Evolutionary conservation across 306 rosid genomes (phyloP), one percentile per base, ranked within the genome.

Genomic region (Pyrus communis): DNA sequence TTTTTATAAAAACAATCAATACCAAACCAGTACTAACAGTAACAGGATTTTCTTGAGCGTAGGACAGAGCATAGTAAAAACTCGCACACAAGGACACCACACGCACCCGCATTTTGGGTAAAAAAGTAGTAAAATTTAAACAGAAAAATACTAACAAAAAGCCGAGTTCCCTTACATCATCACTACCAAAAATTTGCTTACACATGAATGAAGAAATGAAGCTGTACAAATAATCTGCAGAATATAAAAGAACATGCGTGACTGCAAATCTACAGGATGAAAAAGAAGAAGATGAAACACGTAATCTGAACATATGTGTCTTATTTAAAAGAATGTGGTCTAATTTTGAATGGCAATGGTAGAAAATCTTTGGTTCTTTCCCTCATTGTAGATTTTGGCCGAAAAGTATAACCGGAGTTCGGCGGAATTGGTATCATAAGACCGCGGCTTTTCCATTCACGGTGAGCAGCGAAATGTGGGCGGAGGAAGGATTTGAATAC

Each of bases 161-260:
- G 67, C 83, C 79, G 74, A 85, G 86, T 84, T 76, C 86, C 76
- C 79, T 76, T 79, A 74, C 67, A 78, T 74, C 81, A 83, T 72
- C 85, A 80, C 97, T 90, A 87, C 91, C 97, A 79, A 95, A 92
- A 92, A 89, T 92, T 92, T 92, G 92, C 89, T 89, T 92, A 86
- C 93, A 90, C 91, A 83, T 90, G 97, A 95, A 92, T 89, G 90
- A 95, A 92, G 92, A 92, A 87, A 84, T 92, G 91, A 84, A 88
- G 87, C 99, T 95, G 99, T 95, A 92, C 99, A 95, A 89, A 88
- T 85, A 85, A 89, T 87, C 73, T 83, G 93, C 86, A 79, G 86
- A 83, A 82, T 57, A 87, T 49, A 49, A 77, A 89, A 80, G 67
- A 62, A 58, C 91, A 90, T 86, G 96, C 86, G 85, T 75, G 77